Base-by-base conservation (phyloP, 2,329 filamentous ascomycete genomes). In the Rutstroemia sp. region DNA sequence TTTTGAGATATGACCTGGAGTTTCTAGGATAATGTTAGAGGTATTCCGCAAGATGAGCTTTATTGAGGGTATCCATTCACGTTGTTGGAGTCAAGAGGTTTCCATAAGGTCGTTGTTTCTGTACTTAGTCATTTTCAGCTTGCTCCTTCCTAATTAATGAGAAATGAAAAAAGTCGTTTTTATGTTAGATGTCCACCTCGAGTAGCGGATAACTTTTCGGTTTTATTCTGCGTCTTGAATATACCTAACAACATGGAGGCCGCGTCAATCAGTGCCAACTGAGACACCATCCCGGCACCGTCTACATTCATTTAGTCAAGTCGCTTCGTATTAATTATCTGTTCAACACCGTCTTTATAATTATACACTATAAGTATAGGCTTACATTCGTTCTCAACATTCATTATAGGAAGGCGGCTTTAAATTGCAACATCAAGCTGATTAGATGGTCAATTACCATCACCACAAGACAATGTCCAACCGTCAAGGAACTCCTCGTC, bases 111-210 rank as follows among this genome's bases (percentile, higher is more conserved):
- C 38, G 17, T 48, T 49, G 44, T 54, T 54, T 54, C 44, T 54
- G 51, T 54, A 54, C 23, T 54, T 54, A 42, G 19, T 30, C 8
- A 37, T 41, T 27, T 14, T 49, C 19, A 42, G 51, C 37, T 41
- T 54, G 34, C 44, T 49, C 45, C 39, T 54, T 41, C 51, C 48
- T 54, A 54, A 30, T 49, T 54, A 54, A 54, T 23, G 51, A 54
- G 25, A 41, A 54, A 54, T 54, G 51, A 54, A 54, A 49, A 49
- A 55, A 27, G 38, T 6, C 49, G 30, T 21, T n/a, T n/a, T 7
- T 50, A 27, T 55, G 50, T 38, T 37, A 53, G 21, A 17, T 23
- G n/a, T 21, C 23, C 21, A 38, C n/a, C 4, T 47, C 10, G 16
- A 48, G 7, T 3, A 25, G 34, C 6, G 19, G 25, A 16, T 19